A percentile compares a stretch with the other conserved stretches of the same genome.
phyloP scores from a whole-genome alignment of 345 rosid species.

The Salix suchowensis region DNA sequence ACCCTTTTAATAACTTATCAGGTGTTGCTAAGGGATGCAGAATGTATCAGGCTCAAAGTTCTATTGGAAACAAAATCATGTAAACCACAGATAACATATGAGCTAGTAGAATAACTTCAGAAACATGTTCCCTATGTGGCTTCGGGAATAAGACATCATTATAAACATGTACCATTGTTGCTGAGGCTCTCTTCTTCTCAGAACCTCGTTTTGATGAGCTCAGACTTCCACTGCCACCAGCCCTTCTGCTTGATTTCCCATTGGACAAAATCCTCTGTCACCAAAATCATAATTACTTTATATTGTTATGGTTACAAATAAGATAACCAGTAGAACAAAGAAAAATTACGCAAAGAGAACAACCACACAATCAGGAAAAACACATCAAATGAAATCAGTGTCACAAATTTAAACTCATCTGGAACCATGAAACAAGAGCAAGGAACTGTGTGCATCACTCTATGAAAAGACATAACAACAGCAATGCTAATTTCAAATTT shows the following conservation, averaged over 20 bases:
- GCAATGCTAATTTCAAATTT: not conserved
- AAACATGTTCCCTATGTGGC: not conserved
- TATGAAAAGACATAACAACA: not conserved
- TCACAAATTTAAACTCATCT: not conserved
- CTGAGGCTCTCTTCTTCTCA: conserved; percentile 50
- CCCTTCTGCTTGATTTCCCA: conserved; percentile 47
- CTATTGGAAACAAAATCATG: not conserved
- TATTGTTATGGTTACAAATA: not conserved
- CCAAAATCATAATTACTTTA: not conserved
- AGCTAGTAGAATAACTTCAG: not conserved
- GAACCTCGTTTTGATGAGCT: conserved; percentile 52
- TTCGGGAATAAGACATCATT: not conserved
- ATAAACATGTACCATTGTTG: conserved; percentile 37
- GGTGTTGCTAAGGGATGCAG: not conserved
- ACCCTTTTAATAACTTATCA: not conserved
- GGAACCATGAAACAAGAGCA: not conserved
- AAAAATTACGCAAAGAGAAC: not conserved
- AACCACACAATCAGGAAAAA: not conserved
- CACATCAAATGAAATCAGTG: not conserved
- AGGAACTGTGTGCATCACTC: not conserved
- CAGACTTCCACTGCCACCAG: conserved; percentile 39
- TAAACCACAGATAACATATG: not conserved
- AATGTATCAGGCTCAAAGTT: not conserved
- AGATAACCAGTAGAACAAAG: not conserved
- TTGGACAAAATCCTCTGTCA: conserved; percentile 44